Percentiles rank a stretch among this genome's conserved stretches.
phyloP scores from a whole-genome alignment of 371 early-diverging fungal species.

The Rhizopus arrhizus region DNA sequence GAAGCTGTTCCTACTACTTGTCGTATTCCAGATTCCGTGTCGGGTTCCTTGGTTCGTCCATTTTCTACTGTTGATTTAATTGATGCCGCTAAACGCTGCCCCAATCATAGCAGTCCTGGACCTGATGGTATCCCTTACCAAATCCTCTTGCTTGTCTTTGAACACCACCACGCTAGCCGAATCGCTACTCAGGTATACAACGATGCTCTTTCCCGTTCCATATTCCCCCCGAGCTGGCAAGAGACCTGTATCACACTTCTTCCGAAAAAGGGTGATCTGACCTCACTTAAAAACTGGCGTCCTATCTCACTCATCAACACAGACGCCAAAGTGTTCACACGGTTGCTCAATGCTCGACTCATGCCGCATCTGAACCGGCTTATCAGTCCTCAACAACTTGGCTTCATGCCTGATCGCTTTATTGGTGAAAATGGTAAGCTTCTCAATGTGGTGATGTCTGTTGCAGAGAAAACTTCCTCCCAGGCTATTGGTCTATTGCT shows the following conservation, averaged over 20 bases:
- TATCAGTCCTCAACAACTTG: constrained; percentile 6
- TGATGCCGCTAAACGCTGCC: not conserved
- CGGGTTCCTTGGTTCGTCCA: too few relatives aligned
- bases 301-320: constrained; percentile 22
- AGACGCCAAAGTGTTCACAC: constrained; percentile 24
- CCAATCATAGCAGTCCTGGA: constrained; percentile 7
- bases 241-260: constrained; percentile 27
- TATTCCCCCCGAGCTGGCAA: constrained; percentile 29
- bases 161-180: not conserved
- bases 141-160: not conserved
- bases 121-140: constrained; percentile 7
- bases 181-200: constrained; percentile 18
- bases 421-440: constrained; percentile 17
- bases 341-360: constrained; percentile 18
- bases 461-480: not conserved
- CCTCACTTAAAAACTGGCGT: constrained; percentile 22
- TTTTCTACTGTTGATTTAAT: not conserved
- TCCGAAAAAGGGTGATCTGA: constrained; percentile 29
- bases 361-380: not conserved
- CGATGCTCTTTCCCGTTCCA: constrained; percentile 12
- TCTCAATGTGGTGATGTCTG: not conserved
- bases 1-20: not conserved
- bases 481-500: constrained; percentile 12
- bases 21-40: not conserved
- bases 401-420: constrained; percentile 15